Evolutionary conservation across 1,139 yeast species (phyloP).

Genomic region (Yamadazyma mexicana): DNA sequence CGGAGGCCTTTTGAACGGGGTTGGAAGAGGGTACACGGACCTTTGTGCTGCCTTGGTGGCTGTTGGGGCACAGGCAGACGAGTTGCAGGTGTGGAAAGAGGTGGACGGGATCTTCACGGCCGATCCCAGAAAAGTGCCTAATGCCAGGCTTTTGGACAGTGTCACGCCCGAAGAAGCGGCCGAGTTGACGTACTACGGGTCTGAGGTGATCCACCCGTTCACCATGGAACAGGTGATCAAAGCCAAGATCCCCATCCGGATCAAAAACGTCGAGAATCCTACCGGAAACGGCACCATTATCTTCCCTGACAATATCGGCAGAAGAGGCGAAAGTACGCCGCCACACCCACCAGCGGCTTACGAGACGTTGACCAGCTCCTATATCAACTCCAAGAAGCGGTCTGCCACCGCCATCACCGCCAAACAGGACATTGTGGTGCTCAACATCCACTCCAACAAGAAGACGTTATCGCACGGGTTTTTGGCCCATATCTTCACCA

Average conservation of each 20-base stretch:
- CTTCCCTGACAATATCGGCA: constrained; percentile 84
- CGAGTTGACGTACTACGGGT: constrained; percentile 94
- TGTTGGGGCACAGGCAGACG: constrained; percentile 89
- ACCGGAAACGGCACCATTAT: constrained; percentile 87
- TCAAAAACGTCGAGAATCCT: constrained; percentile 94
- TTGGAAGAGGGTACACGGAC: constrained; percentile 97
- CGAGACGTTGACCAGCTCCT: constrained; percentile 47
- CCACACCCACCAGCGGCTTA: constrained; percentile 91
- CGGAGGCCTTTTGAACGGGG: constrained; percentile 87
- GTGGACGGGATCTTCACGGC: constrained; percentile 99
- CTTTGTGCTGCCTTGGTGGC: constrained; percentile 96
- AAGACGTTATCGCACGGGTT: constrained; percentile 94
- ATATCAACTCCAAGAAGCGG: constrained; percentile 55
- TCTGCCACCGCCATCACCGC: constrained; percentile 98
- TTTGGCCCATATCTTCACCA: constrained; percentile 84
- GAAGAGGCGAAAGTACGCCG: constrained; percentile 86
- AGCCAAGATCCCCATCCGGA: constrained; percentile 94
- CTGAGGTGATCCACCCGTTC: constrained; percentile 97
- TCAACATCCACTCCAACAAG: constrained; percentile 91
- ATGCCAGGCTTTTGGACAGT: constrained; percentile 78
- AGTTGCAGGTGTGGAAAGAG: constrained; percentile 96
- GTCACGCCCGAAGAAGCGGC: constrained; percentile 99
- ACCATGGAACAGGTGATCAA: constrained; percentile 98
- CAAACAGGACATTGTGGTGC: constrained; percentile 86
- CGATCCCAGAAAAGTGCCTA: constrained; percentile 92